A percentile compares a stretch with the other conserved stretches of the same genome.
Evolutionary conservation across 2,329 filamentous ascomycete genomes (phyloP).

Genomic region (Cyphellophora europaea): DNA sequence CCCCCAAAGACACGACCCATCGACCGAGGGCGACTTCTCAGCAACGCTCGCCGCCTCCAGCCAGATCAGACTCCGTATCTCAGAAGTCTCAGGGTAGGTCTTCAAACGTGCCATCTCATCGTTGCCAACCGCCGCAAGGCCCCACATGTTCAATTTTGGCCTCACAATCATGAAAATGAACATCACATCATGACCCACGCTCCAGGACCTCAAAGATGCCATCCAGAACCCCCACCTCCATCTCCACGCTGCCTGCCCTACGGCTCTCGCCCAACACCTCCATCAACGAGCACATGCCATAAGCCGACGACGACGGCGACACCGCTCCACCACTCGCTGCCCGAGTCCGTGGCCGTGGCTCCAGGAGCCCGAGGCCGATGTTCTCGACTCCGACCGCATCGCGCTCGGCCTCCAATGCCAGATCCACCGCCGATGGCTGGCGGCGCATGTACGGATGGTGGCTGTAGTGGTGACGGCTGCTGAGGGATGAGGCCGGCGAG

Average conservation of each 20-base stretch:
- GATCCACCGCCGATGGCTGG: slow-evolving; percentile 33
- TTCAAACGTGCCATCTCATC: too few species aligned
- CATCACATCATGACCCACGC: slow-evolving; percentile 5
- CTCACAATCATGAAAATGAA: too few species aligned
- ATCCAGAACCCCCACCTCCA: slow-evolving; percentile 31
- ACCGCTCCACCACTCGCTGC: background rate
- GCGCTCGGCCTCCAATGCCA: slow-evolving; percentile 33
- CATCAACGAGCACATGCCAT: too few species aligned
- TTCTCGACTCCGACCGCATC: slow-evolving; percentile 27
- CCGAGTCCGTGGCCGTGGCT: slow-evolving; percentile 32
- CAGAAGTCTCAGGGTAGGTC: too few species aligned
- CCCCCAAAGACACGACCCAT: too few species aligned
- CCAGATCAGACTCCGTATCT: too few species aligned
- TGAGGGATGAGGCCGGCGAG: slow-evolving; percentile 14
- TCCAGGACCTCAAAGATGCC: slow-evolving; percentile 40
- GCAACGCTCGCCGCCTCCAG: too few species aligned
- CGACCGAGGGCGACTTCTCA: too few species aligned
- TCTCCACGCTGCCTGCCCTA: slow-evolving; percentile 1
- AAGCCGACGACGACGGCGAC: too few species aligned
- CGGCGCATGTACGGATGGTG: slow-evolving; percentile 25
- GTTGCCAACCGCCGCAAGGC: too few species aligned
- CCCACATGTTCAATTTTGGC: too few species aligned
- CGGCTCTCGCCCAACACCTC: background rate
- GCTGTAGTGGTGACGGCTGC: slow-evolving; percentile 4
- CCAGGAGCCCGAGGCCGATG: slow-evolving; percentile 32